Conservation (phyloP, 208 protist genomes). For the Crithidia mellificae region DNA sequence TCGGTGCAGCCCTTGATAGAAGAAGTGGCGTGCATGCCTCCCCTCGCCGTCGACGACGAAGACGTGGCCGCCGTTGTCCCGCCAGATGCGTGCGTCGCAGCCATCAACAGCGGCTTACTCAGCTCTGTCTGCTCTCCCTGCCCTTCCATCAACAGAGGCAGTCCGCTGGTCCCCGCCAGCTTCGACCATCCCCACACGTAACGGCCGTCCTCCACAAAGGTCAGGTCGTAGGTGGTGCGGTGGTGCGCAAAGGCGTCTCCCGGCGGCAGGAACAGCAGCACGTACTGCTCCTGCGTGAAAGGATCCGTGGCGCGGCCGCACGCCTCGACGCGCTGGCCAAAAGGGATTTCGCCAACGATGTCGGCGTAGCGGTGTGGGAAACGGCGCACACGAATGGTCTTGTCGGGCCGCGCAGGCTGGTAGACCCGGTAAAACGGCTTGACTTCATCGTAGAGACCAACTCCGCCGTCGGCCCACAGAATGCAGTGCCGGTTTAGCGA, state of each 20-base stretch:
- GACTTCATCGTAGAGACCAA: slow-evolving; percentile 55
- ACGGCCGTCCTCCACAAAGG: slow-evolving; percentile 30
- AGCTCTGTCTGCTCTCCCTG: slow-evolving; percentile 1
- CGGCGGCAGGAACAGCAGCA: slow-evolving; percentile 52
- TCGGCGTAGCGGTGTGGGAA: slow-evolving; percentile 72
- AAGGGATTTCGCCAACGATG: slow-evolving; percentile 69
- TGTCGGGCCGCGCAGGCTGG: slow-evolving; percentile 43
- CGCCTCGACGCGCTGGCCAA: slow-evolving; percentile 51
- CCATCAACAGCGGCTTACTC: neutral
- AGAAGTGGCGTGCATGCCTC: too few species aligned
- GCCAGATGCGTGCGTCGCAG: neutral
- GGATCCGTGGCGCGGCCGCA: slow-evolving; percentile 55
- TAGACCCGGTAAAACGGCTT: slow-evolving; percentile 53
- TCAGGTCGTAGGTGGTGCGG: slow-evolving; percentile 42
- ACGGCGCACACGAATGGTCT: slow-evolving; percentile 58
- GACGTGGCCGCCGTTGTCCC: neutral
- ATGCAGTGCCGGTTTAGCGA: slow-evolving; percentile 56
- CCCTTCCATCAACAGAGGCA: slow-evolving; percentile 46
- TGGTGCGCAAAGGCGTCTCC: slow-evolving; percentile 23
- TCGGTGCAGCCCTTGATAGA: too few species aligned
- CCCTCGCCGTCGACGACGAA: too few species aligned
- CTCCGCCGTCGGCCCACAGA: slow-evolving; percentile 52
- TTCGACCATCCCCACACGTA: slow-evolving; percentile 86
- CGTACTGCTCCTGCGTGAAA: slow-evolving; percentile 72
- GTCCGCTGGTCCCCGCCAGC: slow-evolving; percentile 48